Evolutionary conservation across 495 filamentous ascomycete species (phyloP), one percentile per base, ranked within the genome.

Genomic region (Aspergillus funiculosus): DNA sequence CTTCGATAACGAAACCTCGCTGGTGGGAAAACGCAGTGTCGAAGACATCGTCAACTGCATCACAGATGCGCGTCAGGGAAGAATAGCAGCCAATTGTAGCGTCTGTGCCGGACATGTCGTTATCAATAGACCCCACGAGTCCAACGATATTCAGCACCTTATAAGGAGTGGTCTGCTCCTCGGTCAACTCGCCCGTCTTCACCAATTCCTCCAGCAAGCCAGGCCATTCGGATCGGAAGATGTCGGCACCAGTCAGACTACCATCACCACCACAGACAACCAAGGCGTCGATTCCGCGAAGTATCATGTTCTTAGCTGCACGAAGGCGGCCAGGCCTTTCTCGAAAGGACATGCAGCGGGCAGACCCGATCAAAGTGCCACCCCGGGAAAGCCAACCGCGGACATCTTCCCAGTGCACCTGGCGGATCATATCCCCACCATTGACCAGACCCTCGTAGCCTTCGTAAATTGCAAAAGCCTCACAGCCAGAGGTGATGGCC

Each of bases 251-350:
- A 19, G 94, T 99, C 62, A 99, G 78, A 55, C 87, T 94, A 45
- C 94, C 94, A 61, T 99, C 94, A 69, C 94, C 94, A 66, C 94
- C 94, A 61, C 89, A 95, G 55, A 99, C 91, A 34, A 99, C 83
- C 58, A 99, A 70, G 24, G 92, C 94, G 62, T 99, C 88, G 58
- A 99, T 96, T 58, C 94, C 94, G 19, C 86, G 83, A 39, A 85
- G 58, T 22, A 99, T 74, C 76, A 99, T 78, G 68, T 99, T 95
- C 75, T 91, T 95, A 13, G 94, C 94, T 4, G 83, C 94, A 39
- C 70, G 67, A 39, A 95, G 60, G 48, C 92, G 82, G 13, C 92
- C 92, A 11, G 81, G 62, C 14, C 94, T 82, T 61, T 96, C 85
- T 52, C 80, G 88, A 71, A 99, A 99, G 26, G 78, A 79, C 75